Evolutionary conservation across 2,329 filamentous ascomycete genomes (phyloP), one percentile per base, ranked within the genome.

Genomic region (Penicillium occitanis): DNA sequence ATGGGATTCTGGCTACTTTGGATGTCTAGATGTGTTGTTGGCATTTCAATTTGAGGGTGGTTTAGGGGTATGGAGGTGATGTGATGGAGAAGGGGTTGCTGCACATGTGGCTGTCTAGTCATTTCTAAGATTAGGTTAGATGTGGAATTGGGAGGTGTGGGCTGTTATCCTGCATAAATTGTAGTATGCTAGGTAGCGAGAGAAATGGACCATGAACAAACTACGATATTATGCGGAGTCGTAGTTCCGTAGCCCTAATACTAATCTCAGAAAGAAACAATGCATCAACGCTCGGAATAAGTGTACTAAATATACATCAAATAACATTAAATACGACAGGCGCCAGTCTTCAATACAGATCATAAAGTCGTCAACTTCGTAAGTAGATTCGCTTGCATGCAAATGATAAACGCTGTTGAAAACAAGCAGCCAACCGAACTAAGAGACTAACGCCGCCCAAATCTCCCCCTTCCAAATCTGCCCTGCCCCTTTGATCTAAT

Each of bases 401-500:
- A 40, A 57, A 57, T 37, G 33, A 35, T 37, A 22, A 22, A 10
- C 10, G 10, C n/a, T 19, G n/a, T 7, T 11, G 5, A 22, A 7
- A 11, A 2, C 30, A 13, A 28, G 1, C 22, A 25, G 30, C 30
- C n/a, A 59, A 19, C 8, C 10, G 19, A 11, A 48, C 19, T n/a
- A 59, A 7, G 3, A 60, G 13, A 8, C 58, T 5, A 67, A 13
- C 66, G 63, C 30, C 66, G 66, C 14, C 62, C 58, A 58, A 67
- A 75, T 69, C 74, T 74, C 57, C 76, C 71, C 64, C 69, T 58
- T 11, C 78, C 73, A 71, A 81, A 81, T 57, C 79, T 73, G 7
- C 78, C 74, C 28, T 69, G 71, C 14, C 72, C 73, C 64, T 73
- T 72, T 68, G 78, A 79, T 44, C 78, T 73, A 67, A 83, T 81